phyloP scores from a whole-genome alignment of 176 grass and related monocot genomes.

The Rhynchospora tenuis region DNA sequence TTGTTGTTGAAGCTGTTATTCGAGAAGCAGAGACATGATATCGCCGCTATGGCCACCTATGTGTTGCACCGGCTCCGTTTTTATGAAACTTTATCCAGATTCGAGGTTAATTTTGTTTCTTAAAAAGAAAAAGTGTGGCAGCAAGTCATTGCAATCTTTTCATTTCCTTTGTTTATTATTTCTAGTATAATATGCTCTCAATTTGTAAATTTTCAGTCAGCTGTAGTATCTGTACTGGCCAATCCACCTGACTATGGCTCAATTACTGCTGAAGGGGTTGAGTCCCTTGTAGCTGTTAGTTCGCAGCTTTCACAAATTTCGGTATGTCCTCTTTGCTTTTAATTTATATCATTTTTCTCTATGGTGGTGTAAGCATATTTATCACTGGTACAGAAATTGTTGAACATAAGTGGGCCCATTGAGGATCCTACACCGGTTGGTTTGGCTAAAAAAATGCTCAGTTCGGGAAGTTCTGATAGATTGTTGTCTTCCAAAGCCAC shows the following conservation, averaged over 20 bases:
- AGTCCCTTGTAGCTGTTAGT: constrained; percentile 55
- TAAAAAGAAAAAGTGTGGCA: background rate
- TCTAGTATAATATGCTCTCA: constrained; percentile 17
- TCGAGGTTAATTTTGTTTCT: constrained; percentile 45
- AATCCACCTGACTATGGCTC: constrained; percentile 34
- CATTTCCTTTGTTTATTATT: constrained; percentile 7
- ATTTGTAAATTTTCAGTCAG: constrained; percentile 66
- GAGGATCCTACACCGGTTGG: constrained; percentile 64
- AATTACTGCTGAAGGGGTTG: constrained; percentile 43
- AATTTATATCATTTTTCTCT: constrained; percentile 13
- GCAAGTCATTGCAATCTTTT: background rate
- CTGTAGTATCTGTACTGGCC: constrained; percentile 48
- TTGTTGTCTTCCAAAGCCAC: constrained; percentile 73
- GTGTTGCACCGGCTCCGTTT: constrained; percentile 74
- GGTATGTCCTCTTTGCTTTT: constrained; percentile 32
- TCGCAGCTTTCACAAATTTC: constrained; percentile 69
- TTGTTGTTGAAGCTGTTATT: constrained; percentile 77
- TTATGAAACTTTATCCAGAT: constrained; percentile 85
- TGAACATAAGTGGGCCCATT: constrained; percentile 61
- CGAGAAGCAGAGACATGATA: constrained; percentile 82
- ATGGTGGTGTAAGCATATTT: constrained; percentile 22
- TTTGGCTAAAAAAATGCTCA: constrained; percentile 54
- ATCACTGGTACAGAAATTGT: constrained; percentile 69
- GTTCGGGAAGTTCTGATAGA: constrained; percentile 53
- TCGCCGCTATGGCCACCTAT: constrained; percentile 62